phyloP scores from a whole-genome alignment of 1,284 basidiomycete genomes.

The Pascua guehoae region DNA sequence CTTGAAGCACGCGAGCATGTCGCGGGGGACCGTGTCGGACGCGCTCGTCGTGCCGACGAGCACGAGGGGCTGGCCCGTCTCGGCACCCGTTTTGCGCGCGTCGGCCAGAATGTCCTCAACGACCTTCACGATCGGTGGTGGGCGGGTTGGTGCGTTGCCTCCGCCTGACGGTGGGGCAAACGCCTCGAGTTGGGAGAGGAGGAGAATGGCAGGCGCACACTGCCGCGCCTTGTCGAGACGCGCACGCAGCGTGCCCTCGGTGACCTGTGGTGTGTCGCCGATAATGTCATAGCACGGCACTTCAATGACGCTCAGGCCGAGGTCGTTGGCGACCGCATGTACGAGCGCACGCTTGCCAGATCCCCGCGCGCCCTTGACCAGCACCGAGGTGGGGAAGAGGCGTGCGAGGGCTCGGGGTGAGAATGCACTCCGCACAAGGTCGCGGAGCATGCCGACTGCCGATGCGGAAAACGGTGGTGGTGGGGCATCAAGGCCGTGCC shows the following conservation, averaged over 20 bases:
- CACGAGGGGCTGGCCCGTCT: slow-evolving; percentile 59
- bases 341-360: slow-evolving; percentile 53
- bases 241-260: slow-evolving; percentile 70
- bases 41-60: slow-evolving; percentile 74
- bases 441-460: slow-evolving; percentile 26
- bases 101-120: slow-evolving; percentile 24
- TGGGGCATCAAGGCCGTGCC: slow-evolving; percentile 20
- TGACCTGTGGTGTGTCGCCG: slow-evolving; percentile 74
- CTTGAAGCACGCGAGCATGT: slow-evolving; percentile 75
- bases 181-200: slow-evolving; percentile 81
- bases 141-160: slow-evolving; percentile 46
- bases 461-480: slow-evolving; percentile 26
- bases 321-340: slow-evolving; percentile 27
- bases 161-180: slow-evolving; percentile 67
- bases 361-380: slow-evolving; percentile 55
- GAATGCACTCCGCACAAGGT: slow-evolving; percentile 31
- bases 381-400: slow-evolving; percentile 40
- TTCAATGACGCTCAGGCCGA: slow-evolving; percentile 68
- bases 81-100: slow-evolving; percentile 14
- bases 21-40: slow-evolving; percentile 62
- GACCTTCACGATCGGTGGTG: slow-evolving; percentile 35
- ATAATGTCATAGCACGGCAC: slow-evolving; percentile 81
- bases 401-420: slow-evolving; percentile 20
- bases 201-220: slow-evolving; percentile 80
- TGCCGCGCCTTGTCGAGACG: slow-evolving; percentile 73